Evolutionary conservation across 352 stramenopile genomes (phyloP), one percentile per base, ranked within the genome.

Genomic region (Phytophthora boehmeriae): DNA sequence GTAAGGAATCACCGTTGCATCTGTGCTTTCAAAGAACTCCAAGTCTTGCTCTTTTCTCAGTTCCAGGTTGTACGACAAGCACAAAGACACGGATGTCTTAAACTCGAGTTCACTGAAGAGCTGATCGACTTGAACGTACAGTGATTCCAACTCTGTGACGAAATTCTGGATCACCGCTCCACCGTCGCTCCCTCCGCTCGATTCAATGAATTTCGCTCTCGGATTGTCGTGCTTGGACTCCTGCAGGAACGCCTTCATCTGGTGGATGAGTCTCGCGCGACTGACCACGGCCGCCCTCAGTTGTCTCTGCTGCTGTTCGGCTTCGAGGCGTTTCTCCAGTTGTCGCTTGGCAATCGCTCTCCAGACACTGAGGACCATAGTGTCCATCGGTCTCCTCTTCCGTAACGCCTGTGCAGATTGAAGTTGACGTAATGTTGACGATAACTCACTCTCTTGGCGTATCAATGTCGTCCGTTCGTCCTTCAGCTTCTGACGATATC

Each of bases 1-100:
- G 11, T 48, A 65, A 8, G 43, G 62, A 14, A 75, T 28, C 3
- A 66, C 19, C 4, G 57, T 20, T 14, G 56, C 61, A 17, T 72
- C 67, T 13, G 63, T 19, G 22, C 56, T 68, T 35, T 75, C 67
- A 23, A 62, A 38, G n/a, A 36, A 66, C 25, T 57, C 60, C 19
- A 54, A 28, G n/a, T 61, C 48, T 43, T 35, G 42, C 20, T 65
- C 51, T 6, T 25, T 23, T 42, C 49, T 66, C 20, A 30, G 6
- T 6, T 6, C 6, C 25, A 6, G 25, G 6, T 30, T 30, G 25
- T 30, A 30, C 25, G 25, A 30, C 25, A 30, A 30, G 3, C 3
- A 6, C 25, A 30, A 30, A 3, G 25, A 6, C 25, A 30, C 6
- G 25, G 25, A 30, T 6, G 6, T 30, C 25, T 30, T 30, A 30